Base-by-base conservation (phyloP, 306 rosid species). In the Ammopiptanthus mongolicus region DNA sequence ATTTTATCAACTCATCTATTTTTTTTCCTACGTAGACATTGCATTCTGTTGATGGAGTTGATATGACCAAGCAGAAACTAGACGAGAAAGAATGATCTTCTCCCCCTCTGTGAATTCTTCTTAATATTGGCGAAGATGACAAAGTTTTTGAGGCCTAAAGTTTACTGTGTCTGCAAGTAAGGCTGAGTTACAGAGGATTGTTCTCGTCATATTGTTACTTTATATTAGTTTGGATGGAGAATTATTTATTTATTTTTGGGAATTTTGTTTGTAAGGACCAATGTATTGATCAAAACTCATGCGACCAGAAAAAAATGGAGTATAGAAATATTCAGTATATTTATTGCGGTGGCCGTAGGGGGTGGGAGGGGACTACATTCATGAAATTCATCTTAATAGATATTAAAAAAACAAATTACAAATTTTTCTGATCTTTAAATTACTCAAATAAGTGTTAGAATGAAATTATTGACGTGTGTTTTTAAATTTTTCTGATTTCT, bases 41-140 rank as follows among this genome's bases (percentile, higher is more conserved):
- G 74, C 78, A 78, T 36, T 63, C 85, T 6, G 48, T 73, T 63
- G 85, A 84, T 56, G 83, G 71, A 37, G 62, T 69, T 80, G 85
- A 81, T 46, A 69, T 1, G 28, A 69, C 72, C 75, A 81, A 55
- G 39, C 68, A 84, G 69, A 73, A 69, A 68, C 34, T 10, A n/a
- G 81, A 81, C 46, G 76, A 37, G 63, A 77, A 68, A 77, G 67
- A 73, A 56, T 81, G 51, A 81, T 55, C 48, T 33, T 21, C 34
- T 63, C 48, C n/a, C 50, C 57, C 15, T 59, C 2, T 15, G 74
- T 15, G 74, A 23, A 58, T 31, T n/a, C 33, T 61, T 50, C 12
- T 47, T 31, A 29, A 5, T n/a, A 41, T 25, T 25, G 4, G 9
- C 5, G 47, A 53, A 55, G 82, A 61, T 51, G 60, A 23, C n/a